A percentile compares a stretch with the other conserved stretches of the same genome.
phyloP scores from a whole-genome alignment of 306 rosid species.

The Castanospermum australe region DNA sequence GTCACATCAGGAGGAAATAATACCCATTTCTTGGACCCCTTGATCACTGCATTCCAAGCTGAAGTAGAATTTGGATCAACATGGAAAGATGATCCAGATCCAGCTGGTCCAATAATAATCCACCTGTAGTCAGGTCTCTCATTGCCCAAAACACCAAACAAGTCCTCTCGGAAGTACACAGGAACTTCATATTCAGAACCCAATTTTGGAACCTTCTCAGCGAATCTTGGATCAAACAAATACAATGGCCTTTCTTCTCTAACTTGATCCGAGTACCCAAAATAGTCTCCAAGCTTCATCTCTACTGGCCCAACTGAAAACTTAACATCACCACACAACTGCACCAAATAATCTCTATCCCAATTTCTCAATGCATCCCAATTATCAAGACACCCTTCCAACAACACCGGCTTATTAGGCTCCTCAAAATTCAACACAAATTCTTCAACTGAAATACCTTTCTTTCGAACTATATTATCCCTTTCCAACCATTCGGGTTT shows the following conservation, averaged over 20 bases:
- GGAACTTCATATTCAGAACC: constrained; percentile 79
- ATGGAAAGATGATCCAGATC: constrained; percentile 92
- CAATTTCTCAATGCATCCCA: constrained; percentile 82
- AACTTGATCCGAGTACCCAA: constrained; percentile 66
- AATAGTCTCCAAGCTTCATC: constrained; percentile 79
- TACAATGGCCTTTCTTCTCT: constrained; percentile 90
- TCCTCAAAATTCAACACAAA: constrained; percentile 72
- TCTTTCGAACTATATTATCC: constrained; percentile 68
- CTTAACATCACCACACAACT: constrained; percentile 59
- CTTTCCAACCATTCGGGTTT: constrained; percentile 86
- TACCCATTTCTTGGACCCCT: constrained; percentile 94
- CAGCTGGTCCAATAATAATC: constrained; percentile 88
- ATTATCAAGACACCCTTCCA: constrained; percentile 86
- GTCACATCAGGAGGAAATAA: constrained; percentile 87
- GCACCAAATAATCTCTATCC: constrained; percentile 79
- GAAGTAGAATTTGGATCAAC: constrained; percentile 96
- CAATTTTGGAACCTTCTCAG: constrained; percentile 74
- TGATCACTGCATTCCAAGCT: constrained; percentile 96
- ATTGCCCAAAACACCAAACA: constrained; percentile 72
- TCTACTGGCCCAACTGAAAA: constrained; percentile 85
- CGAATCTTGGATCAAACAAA: constrained; percentile 83
- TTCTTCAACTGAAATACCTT: constrained; percentile 80
- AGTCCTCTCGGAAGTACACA: constrained; percentile 71
- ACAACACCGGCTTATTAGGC: constrained; percentile 72
- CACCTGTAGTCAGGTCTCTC: constrained; percentile 89